Evolutionary conservation across 2,329 filamentous ascomycete genomes (phyloP).

Genomic region (Aspergillus sclerotialis): DNA sequence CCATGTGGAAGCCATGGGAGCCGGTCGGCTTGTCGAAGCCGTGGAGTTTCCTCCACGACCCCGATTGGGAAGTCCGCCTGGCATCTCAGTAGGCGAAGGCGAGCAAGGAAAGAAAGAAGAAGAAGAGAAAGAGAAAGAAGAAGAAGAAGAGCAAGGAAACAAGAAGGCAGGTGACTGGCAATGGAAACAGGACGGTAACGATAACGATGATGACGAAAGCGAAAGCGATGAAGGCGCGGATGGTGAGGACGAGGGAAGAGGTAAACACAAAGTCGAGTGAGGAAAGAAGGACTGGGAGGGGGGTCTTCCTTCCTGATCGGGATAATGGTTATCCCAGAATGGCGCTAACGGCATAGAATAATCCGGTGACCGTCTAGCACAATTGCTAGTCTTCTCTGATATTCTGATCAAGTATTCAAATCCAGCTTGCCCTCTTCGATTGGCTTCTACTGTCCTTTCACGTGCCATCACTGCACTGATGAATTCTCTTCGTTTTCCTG

Average conservation of each 20-base stretch:
- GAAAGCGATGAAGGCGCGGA: background rate
- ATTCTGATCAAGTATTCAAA: no score
- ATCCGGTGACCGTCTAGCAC: no score
- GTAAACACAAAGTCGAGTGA: no score
- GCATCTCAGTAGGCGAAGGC: background rate
- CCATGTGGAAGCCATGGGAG: conserved; percentile 25
- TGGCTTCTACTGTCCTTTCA: no score
- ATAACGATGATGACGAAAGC: no score
- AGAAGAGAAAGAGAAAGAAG: background rate
- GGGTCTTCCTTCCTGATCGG: background rate
- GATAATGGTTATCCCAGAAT: no score
- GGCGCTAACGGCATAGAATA: no score
- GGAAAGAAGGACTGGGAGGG: no score
- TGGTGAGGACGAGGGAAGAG: background rate
- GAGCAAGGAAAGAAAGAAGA: background rate
- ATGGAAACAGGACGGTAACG: background rate
- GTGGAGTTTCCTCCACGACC: background rate
- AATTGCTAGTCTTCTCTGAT: no score
- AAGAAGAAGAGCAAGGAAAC: background rate
- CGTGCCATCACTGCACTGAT: no score
- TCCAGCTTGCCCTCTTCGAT: no score
- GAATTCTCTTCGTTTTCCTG: background rate
- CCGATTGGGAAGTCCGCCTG: no score
- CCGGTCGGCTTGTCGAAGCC: conserved; percentile 1
- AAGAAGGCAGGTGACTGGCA: background rate